A percentile compares a stretch with the other conserved stretches of the same genome.
Evolutionary conservation across 2,329 filamentous ascomycete species (phyloP).

Genomic region (Parafenestella ontariensis): DNA sequence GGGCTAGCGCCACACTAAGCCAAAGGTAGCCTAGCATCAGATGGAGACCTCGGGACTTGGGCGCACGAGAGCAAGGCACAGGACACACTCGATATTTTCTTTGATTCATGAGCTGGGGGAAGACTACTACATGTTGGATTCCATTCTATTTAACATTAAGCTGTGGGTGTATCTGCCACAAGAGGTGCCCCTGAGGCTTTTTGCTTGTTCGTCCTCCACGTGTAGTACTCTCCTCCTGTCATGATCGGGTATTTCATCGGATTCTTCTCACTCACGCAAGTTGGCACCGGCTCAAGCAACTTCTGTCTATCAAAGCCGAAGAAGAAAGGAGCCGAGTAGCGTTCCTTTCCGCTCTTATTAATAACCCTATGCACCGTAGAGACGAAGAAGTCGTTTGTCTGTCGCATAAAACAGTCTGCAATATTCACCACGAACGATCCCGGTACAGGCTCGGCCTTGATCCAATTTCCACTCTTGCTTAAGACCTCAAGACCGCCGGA

Average conservation of each 20-base stretch:
- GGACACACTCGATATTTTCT: no score
- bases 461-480: constrained; percentile 42
- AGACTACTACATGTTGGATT: no score
- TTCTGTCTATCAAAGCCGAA: constrained; percentile 63
- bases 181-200: no score
- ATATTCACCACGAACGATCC: constrained; percentile 47
- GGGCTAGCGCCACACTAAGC: no score
- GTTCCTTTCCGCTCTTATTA: constrained; percentile 34
- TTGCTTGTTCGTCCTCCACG: no score
- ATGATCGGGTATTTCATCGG: constrained; percentile 28
- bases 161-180: no score
- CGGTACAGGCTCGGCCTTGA: constrained; percentile 38
- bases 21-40: no score
- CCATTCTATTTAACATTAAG: no score
- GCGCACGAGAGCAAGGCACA: no score
- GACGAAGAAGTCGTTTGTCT: constrained; percentile 59
- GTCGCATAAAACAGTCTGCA: constrained; percentile 63
- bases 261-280: constrained; percentile 52
- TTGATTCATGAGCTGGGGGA: no score
- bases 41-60: no score
- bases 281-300: constrained; percentile 55
- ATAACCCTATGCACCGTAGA: constrained; percentile 55
- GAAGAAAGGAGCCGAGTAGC: constrained; percentile 65
- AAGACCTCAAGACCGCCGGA: constrained; percentile 40
- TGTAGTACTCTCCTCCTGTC: no score